Evolutionary conservation across 768 basidiomycete species (phyloP), one percentile per base, ranked within the genome.

Genomic region (Suillus placidus): DNA sequence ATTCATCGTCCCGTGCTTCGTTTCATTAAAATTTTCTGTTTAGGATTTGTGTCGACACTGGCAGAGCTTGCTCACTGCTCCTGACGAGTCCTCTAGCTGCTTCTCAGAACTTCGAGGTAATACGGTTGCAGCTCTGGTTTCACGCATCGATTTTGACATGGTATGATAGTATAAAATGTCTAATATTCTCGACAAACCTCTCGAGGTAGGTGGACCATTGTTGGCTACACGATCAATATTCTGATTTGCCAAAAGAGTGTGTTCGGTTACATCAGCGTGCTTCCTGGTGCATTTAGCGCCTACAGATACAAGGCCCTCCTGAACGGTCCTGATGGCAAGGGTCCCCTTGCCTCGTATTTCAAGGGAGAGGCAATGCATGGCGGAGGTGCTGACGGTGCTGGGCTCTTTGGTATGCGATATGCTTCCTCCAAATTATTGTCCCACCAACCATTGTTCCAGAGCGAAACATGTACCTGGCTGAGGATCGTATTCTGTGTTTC

Each of bases 111-210:
- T 98, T 97, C 68, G 94, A 96, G 83, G 88, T 87, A 71, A 68
- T 64, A 2, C 6, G 14, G 2, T 43, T 63, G 20, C 13, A 16
- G n/a, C 12, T 35, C 23, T 38, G 4, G 18, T 18, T 16, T 38
- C 30, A 47, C 7, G 13, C 55, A 38, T 37, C 42, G 18, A 66
- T 65, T 49, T 69, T 40, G 69, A 49, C 65, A 32, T 52, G 2
- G 3, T 18, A 9, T 64, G 34, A 6, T 51, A 90, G 88, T 96
- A 97, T 81, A 97, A 97, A 81, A 94, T 93, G 90, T 94, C 94
- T 32, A 95, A 97, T 73, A 93, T 97, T 69, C 87, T 98, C 42
- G 96, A 98, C 76, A 98, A 98, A 76, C 95, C 96, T 1, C 85
- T 95, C 61, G 96, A 98, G 87, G 83, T 93, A 73, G 60, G 58